These are phyloP conservation scores for Pseudoperonospora humuli DNA, from an alignment of 352 stramenopile genomes.

Conservation along the genomic window DNA sequence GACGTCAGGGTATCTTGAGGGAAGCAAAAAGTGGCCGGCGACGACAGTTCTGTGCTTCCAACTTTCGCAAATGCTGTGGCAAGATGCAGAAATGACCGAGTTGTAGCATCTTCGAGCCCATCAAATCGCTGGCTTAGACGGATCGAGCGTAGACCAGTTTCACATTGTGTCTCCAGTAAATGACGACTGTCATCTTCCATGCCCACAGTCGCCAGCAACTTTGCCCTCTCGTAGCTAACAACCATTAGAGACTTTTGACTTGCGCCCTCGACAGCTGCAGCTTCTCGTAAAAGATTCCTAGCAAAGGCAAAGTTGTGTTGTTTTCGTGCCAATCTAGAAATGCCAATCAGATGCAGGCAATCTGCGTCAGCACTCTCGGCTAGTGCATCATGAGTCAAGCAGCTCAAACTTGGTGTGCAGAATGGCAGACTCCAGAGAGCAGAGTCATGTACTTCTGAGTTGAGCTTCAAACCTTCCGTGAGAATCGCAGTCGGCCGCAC, in stretches of 20 bases:
- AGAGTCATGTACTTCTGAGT: constrained; percentile 30
- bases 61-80: constrained; percentile 11
- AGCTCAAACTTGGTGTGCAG: constrained; percentile 1
- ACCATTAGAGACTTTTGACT: constrained; percentile 1
- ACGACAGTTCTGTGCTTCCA: constrained; percentile 12
- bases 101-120: constrained; percentile 3
- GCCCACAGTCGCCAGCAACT: constrained; percentile 29
- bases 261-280: constrained; percentile 2
- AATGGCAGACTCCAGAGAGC: constrained; percentile 27
- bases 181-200: constrained; percentile 22
- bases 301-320: constrained; percentile 47
- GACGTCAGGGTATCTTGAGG: not conserved
- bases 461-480: constrained; percentile 9
- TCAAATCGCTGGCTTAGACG: not conserved
- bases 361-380: constrained; percentile 3
- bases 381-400: not conserved
- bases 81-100: constrained; percentile 29
- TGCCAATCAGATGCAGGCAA: constrained; percentile 18
- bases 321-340: constrained; percentile 42
- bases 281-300: constrained; percentile 25
- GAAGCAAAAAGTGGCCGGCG: constrained; percentile 7
- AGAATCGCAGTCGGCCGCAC: not conserved
- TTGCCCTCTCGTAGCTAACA: constrained; percentile 31
- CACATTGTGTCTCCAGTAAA: constrained; percentile 25
- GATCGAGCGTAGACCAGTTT: constrained; percentile 11